Evolutionary conservation across 106 monocot genomes (phyloP).

Genomic region (Amphibolis antarctica): DNA sequence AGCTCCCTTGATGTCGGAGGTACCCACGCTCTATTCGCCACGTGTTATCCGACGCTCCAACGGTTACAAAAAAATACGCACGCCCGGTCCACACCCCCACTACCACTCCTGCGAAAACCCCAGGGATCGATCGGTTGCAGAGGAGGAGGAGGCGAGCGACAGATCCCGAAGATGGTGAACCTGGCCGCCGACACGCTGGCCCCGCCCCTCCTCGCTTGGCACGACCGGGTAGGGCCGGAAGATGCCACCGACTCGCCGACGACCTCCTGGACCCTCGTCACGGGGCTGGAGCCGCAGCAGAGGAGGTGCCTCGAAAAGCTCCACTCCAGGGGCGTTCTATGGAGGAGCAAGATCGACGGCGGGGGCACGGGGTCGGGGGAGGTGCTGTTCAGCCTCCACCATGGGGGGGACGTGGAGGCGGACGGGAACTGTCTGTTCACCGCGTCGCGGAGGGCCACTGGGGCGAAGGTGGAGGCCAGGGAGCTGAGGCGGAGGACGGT

Average conservation of each 20-base stretch:
- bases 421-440: constrained; percentile 70
- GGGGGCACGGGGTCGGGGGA: not conserved
- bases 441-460: constrained; percentile 33
- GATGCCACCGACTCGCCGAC: no score
- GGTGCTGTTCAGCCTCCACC: constrained; percentile 24
- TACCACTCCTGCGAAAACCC: no score
- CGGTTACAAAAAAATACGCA: no score
- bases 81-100: no score
- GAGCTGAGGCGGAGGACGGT: constrained; percentile 40
- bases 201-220: not conserved
- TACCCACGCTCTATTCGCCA: no score
- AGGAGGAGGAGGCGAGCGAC: no score
- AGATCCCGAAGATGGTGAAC: no score
- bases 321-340: constrained; percentile 31
- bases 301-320: constrained; percentile 26
- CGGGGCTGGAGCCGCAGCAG: constrained; percentile 53
- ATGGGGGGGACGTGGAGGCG: constrained; percentile 54
- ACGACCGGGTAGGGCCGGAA: not conserved
- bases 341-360: constrained; percentile 16
- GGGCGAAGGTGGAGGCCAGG: constrained; percentile 13
- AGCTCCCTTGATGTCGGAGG: no score
- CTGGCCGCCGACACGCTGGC: no score
- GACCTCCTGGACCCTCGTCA: constrained; percentile 31
- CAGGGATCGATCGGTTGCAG: no score
- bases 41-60: no score